Base-by-base conservation (phyloP, 2,329 filamentous ascomycete genomes). In the Aschersonia sp. region DNA sequence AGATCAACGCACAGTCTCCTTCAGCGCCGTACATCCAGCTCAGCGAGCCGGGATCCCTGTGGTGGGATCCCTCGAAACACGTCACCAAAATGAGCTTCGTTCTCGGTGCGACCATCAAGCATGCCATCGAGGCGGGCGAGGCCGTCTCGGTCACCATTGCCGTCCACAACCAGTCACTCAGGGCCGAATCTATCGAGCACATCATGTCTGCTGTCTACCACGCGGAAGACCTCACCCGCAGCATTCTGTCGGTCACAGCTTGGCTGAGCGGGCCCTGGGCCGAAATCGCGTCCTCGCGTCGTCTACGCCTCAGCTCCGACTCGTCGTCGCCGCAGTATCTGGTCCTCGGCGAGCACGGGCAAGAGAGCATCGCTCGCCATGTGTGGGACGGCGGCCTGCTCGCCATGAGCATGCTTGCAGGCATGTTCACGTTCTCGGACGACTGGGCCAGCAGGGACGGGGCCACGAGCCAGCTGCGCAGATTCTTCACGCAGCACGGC, bases 311-410 rank as follows among this genome's bases (percentile, higher is more conserved):
- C 35, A 58, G 54, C 5, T 56, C 50, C 1, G 32, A 52, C 1
- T n/a, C n/a, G n/a, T 54, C 55, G 7, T 51, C 52, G 12, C 43
- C 58, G 2, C 53, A 58, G 0, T 53, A 52, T 8, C 50, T 76
- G 6, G 63, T 69, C 31, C 59, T 78, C 5, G 70, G 74, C 47
- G 76, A 79, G 50, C 73, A 77, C 46, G 69, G 79, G 8, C 75
- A 74, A 11, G 74, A 79, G 59, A 77, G 73, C 55, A 78, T 79
- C 47, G 74, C 75, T 0, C 68, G 75, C 3, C 75, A 79, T 50
- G 64, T 79, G 5, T 79, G 76, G 76, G 76, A 79, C 46, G 74
- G 68, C 1, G 76, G 76, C 1, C 61, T 78, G 8, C 62, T 73
- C 5, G 67, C 70, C 1, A 53, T 64, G 14, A 62, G 61, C 30